These are phyloP conservation scores for Zasmidium angulare DNA, from an alignment of 2,329 filamentous ascomycete species.

Conservation along the genomic window DNA sequence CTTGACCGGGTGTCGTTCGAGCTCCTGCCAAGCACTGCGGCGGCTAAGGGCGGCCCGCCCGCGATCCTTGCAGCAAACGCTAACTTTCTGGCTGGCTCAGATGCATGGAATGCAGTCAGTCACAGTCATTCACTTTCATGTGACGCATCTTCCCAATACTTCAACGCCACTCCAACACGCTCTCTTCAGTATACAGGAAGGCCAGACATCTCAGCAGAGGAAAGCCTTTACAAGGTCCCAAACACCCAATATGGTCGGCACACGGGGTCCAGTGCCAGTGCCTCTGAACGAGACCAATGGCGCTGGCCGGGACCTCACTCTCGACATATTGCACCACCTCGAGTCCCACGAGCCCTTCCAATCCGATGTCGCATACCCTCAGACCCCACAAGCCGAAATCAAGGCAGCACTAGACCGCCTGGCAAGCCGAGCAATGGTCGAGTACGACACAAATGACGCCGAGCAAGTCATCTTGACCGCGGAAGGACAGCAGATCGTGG, in stretches of 20 bases:
- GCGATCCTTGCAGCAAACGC: neutral
- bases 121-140: neutral
- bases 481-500: conserved; percentile 74
- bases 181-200: neutral
- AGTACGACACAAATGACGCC: conserved; percentile 77
- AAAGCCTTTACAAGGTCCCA: neutral
- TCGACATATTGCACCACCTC: conserved; percentile 76
- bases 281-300: conserved; percentile 35
- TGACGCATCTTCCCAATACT: neutral
- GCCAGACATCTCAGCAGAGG: neutral
- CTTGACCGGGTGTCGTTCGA: neutral
- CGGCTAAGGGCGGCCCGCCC: neutral
- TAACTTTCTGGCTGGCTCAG: neutral
- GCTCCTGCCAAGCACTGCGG: neutral
- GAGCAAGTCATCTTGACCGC: conserved; percentile 75
- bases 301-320: conserved; percentile 57
- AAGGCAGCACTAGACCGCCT: conserved; percentile 89
- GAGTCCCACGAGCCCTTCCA: conserved; percentile 38
- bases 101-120: too few species aligned
- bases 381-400: conserved; percentile 50
- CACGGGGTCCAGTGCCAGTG: conserved; percentile 49
- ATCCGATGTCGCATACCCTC: conserved; percentile 33
- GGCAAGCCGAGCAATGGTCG: conserved; percentile 78
- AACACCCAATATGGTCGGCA: conserved; percentile 18
- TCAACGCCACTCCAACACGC: neutral